Conservation (phyloP, 2,329 filamentous ascomycete genomes). For the Penicillium occitanis region DNA sequence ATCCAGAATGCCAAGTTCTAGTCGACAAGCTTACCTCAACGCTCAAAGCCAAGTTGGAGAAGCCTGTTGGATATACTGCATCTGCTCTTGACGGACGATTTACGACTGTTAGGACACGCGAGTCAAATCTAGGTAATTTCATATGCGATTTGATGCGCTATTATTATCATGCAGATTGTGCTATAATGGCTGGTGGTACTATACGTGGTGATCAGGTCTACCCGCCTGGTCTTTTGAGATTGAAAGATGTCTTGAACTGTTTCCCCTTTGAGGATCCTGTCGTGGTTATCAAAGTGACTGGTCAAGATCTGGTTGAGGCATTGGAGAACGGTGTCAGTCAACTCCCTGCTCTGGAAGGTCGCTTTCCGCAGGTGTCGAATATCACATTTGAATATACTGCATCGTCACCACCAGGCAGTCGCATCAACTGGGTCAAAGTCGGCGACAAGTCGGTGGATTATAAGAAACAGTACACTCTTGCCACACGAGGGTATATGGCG, state of each 20-base stretch:
- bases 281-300: conserved; percentile 70
- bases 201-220: conserved; percentile 89
- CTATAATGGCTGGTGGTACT: conserved; percentile 80
- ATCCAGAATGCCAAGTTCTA: conserved; percentile 60
- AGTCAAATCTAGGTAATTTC: conserved; percentile 88
- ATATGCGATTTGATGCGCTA: conserved; percentile 87
- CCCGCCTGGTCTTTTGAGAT: conserved; percentile 70
- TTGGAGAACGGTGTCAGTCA: conserved; percentile 79
- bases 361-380: conserved; percentile 84
- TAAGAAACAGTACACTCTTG: conserved; percentile 66
- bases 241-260: conserved; percentile 83
- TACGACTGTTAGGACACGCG: conserved; percentile 71
- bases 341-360: conserved; percentile 79
- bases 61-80: conserved; percentile 79
- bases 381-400: conserved; percentile 75
- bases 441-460: conserved; percentile 62
- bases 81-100: conserved; percentile 83
- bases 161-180: conserved; percentile 77
- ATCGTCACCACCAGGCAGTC: conserved; percentile 56
- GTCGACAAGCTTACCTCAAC: conserved; percentile 69
- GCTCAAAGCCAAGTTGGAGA: conserved; percentile 74
- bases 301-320: conserved; percentile 72
- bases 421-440: conserved; percentile 64
- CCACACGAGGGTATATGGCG: conserved; percentile 85
- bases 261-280: conserved; percentile 93